Evolutionary conservation across 2,329 filamentous ascomycete species (phyloP), one percentile per base, ranked within the genome.

Genomic region (Aspergillus sp.): DNA sequence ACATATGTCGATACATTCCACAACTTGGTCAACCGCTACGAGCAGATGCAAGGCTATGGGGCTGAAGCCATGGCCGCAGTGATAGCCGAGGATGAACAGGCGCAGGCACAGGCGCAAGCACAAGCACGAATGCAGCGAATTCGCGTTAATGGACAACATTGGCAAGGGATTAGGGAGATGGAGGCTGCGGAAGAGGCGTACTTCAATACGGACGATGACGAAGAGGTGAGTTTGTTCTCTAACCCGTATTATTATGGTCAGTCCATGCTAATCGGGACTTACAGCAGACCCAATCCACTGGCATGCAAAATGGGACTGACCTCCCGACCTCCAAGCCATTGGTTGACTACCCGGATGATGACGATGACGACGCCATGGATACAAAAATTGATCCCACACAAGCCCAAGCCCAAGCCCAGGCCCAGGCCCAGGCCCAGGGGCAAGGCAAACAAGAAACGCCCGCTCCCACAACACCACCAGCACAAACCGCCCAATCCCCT

Each of bases 311-410:
- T 55, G 86, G 82, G 27, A 57, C 60, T 12, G 76, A 77, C 9
- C 79, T 81, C 19, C 74, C 82, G 1, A 67, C 78, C 6, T 68
- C 78, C 43, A 88, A 85, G 60, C 86, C 86, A 1, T 72, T 97
- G 26, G 93, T 98, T 32, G 88, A 95, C 64, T 98, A 98, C 62
- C 81, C 84, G 0, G 94, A 94, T 34, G 90, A 96, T 56, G 91
- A 96, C 49, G 86, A 91, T n/a, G 80, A 77, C 48, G 81, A 78
- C 46, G 73, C 76, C 8, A 82, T 85, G 66, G 82, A 83, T 59
- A 71, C 78, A 32, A 71, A 69, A 46, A 52, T 61, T 5, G 68
- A 70, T 48, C 46, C 52, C 19, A 48, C 39, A 9, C 51, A 51
- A 30, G 51, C 46, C 9, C 48, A 51, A 35, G 34, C 57, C n/a